Base-by-base conservation (phyloP, 2,329 filamentous ascomycete species). In the Pseudogymnoascus destructans region DNA sequence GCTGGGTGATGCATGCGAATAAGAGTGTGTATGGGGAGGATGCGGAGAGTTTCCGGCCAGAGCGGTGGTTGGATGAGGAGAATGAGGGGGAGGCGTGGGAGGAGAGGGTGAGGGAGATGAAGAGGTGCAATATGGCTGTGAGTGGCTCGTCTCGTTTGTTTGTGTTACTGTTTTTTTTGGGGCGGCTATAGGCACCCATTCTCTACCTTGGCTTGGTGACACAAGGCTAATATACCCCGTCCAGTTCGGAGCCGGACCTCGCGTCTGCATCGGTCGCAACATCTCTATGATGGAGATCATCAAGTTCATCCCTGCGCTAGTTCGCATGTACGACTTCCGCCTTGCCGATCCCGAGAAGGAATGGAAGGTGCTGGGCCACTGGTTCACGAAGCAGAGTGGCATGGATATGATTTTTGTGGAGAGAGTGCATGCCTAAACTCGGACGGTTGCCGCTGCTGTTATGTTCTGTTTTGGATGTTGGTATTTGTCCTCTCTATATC, bases 1-100 rank as follows among this genome's bases (percentile, higher is more conserved):
- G 66, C 0, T 74, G 71, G 72, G 68, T 71, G 0, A 63, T 67
- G 3, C 70, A 73, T 42, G 62, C 62, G 0, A 69, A 72, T 49
- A 61, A 60, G 0, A 59, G 62, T 1, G 61, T 73, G 5, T 74
- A 68, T 23, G 72, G 71, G 1, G 59, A 67, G 0, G 70, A 74
- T 42, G 71, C 67, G 0, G 61, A 70, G 1, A 59, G 64, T 0
- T 77, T 75, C 61, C 63, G 66, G 1, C 75, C 75, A 0, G 73
- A 76, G 60, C 62, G 75, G 3, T 77, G 74, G 75, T 54, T 74
- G 0, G 61, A 62, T 1, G 61, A 62, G 4, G 66, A 69, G 17
- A 23, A 13, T 13, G 61, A 62, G 32, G 15, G 36, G 3, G 54
- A 55, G 23, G 35, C 23, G 5, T 57, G 17, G 15, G 33, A 58